Evolutionary conservation across 331 rosid species (phyloP).

Genomic region (Rosa hybrid): DNA sequence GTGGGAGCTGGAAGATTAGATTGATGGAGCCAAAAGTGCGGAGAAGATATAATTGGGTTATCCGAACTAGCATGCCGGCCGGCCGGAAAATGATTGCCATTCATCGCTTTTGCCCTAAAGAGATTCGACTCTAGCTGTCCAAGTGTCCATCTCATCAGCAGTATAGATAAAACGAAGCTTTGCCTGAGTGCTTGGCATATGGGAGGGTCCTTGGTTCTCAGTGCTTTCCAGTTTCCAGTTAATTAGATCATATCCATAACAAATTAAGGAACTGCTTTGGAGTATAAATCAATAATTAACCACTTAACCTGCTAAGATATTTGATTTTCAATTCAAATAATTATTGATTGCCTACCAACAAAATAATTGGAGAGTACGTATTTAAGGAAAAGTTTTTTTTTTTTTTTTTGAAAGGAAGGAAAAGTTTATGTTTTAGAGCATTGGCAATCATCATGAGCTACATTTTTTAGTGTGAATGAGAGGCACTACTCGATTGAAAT

Average conservation of each 20-base stretch:
- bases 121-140: constrained; percentile 13
- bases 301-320: background rate
- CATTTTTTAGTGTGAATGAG: background rate
- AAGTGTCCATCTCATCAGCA: background rate
- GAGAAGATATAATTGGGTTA: background rate
- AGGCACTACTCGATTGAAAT: background rate
- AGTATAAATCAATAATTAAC: background rate
- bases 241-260: background rate
- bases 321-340: background rate
- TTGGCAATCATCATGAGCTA: background rate
- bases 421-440: background rate
- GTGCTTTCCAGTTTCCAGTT: constrained; percentile 9
- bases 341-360: background rate
- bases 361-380: background rate
- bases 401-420: too few species aligned
- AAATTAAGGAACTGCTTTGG: background rate
- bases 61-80: background rate
- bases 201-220: background rate
- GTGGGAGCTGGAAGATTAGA: constrained; percentile 8
- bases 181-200: background rate
- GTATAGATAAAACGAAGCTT: background rate
- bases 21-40: constrained; percentile 3
- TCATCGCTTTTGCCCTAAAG: background rate
- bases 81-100: background rate
- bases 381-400: background rate